phyloP scores from a whole-genome alignment of 2,329 filamentous ascomycete genomes.

The Pezicula radicicola region DNA sequence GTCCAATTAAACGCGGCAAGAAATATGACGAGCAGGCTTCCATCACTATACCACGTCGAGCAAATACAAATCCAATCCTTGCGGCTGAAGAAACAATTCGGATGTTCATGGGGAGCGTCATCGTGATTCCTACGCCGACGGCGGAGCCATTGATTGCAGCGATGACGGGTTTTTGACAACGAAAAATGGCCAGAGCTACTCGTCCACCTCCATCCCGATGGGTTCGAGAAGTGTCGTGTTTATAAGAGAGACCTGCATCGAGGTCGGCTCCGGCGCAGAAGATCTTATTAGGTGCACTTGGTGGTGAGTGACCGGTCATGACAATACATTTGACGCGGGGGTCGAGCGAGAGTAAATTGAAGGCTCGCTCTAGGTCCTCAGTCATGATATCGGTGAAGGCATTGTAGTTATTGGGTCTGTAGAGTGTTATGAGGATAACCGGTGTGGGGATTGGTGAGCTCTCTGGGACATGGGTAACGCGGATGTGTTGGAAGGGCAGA shows the following conservation, averaged over 20 bases:
- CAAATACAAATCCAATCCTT: conserved; percentile 74
- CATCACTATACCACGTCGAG: conserved; percentile 66
- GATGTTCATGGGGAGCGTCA: conserved; percentile 54
- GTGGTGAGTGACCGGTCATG: conserved; percentile 41
- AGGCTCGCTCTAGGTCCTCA: conserved; percentile 53
- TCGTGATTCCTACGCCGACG: conserved; percentile 59
- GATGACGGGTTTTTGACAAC: conserved; percentile 56
- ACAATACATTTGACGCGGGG: conserved; percentile 52
- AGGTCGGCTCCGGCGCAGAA: conserved; percentile 52
- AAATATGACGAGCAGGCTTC: conserved; percentile 72
- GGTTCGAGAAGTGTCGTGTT: conserved; percentile 13
- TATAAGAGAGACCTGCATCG: conserved; percentile 15
- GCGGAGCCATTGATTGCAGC: conserved; percentile 57
- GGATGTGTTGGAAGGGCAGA: conserved; percentile 40
- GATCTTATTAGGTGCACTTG: conserved; percentile 31
- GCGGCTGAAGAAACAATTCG: conserved; percentile 52
- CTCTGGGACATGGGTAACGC: conserved; percentile 45
- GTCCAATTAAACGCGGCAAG: conserved; percentile 66
- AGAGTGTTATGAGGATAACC: conserved; percentile 60
- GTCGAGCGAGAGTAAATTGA: conserved; percentile 48
- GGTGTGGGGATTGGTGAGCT: conserved; percentile 53
- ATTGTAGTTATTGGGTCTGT: conserved; percentile 65
- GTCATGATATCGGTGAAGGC: conserved; percentile 67
- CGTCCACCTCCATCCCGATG: conserved; percentile 49
- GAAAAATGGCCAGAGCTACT: conserved; percentile 51